These are phyloP conservation scores for Niveomyces coronatus DNA, from an alignment of 2,329 filamentous ascomycete genomes.

Conservation along the genomic window DNA sequence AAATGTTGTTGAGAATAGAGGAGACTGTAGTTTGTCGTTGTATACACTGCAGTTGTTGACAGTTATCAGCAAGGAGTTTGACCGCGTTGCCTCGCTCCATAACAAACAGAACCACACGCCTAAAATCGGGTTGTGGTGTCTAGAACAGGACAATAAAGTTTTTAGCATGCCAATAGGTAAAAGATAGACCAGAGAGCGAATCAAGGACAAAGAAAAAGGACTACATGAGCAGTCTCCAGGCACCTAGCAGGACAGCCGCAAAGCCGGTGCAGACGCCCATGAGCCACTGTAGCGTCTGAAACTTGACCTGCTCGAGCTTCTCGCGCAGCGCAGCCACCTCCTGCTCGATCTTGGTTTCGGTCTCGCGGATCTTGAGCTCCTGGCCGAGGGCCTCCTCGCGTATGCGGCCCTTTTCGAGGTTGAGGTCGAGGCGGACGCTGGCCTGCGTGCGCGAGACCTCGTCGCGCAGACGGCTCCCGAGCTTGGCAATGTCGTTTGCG, in stretches of 20 bases:
- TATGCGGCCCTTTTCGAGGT: conserved; percentile 93
- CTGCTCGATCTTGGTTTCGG: conserved; percentile 96
- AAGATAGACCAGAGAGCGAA: background rate
- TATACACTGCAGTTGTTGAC: too few species aligned
- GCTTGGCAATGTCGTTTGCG: conserved; percentile 88
- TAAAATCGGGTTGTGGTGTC: background rate
- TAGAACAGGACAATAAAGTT: background rate
- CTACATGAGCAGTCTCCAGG: conserved; percentile 60
- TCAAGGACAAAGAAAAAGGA: background rate
- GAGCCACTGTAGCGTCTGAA: conserved; percentile 94
- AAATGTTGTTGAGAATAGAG: too few species aligned
- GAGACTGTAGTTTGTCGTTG: too few species aligned
- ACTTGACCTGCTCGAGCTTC: conserved; percentile 94
- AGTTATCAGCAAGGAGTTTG: too few species aligned
- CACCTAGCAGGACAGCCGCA: conserved; percentile 56
- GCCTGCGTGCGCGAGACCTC: conserved; percentile 93
- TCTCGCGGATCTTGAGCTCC: conserved; percentile 97
- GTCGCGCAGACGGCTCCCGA: conserved; percentile 80
- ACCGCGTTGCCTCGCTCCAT: background rate
- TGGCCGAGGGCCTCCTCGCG: conserved; percentile 92
- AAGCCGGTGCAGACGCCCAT: conserved; percentile 73
- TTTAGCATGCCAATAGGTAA: background rate
- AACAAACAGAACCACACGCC: conserved; percentile 1
- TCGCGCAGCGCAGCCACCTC: conserved; percentile 85
- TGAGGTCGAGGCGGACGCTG: conserved; percentile 82